phyloP scores from a whole-genome alignment of 352 stramenopile genomes.

The Albugo laibachii region DNA sequence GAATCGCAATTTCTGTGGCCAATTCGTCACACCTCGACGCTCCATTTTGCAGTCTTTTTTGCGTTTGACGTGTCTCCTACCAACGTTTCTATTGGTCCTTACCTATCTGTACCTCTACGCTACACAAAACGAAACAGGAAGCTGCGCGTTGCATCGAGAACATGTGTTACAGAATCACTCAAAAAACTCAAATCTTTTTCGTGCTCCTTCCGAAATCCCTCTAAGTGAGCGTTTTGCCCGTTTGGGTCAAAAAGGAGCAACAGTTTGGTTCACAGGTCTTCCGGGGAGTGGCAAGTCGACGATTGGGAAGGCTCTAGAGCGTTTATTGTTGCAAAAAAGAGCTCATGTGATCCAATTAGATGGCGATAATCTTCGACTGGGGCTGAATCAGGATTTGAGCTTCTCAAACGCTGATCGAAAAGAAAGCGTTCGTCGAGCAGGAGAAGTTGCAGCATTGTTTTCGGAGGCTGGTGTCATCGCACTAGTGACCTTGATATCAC shows the following conservation, averaged over 20 bases:
- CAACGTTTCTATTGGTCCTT: too few species aligned
- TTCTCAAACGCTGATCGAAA: conserved; percentile 91
- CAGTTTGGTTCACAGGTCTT: conserved; percentile 97
- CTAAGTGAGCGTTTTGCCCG: conserved; percentile 43
- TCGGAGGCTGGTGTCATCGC: conserved; percentile 93
- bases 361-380: conserved; percentile 96
- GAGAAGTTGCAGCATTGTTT: conserved; percentile 93
- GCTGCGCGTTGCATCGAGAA: too few species aligned
- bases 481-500: conserved; percentile 92
- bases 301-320: conserved; percentile 91
- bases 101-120: too few species aligned
- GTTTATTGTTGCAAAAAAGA: conserved; percentile 83
- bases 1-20: too few species aligned
- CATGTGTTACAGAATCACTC: too few species aligned
- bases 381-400: conserved; percentile 91
- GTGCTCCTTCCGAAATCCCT: conserved; percentile 54
- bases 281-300: conserved; percentile 96
- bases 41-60: too few species aligned
- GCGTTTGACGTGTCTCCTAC: too few species aligned
- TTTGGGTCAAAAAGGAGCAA: conserved; percentile 90
- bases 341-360: conserved; percentile 96
- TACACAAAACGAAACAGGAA: too few species aligned
- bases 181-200: conserved; percentile 34
- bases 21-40: too few species aligned
- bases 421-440: conserved; percentile 92